Evolutionary conservation across 257 asterid genomes (phyloP), one percentile per base, ranked within the genome.

Genomic region (Coffea canephora): DNA sequence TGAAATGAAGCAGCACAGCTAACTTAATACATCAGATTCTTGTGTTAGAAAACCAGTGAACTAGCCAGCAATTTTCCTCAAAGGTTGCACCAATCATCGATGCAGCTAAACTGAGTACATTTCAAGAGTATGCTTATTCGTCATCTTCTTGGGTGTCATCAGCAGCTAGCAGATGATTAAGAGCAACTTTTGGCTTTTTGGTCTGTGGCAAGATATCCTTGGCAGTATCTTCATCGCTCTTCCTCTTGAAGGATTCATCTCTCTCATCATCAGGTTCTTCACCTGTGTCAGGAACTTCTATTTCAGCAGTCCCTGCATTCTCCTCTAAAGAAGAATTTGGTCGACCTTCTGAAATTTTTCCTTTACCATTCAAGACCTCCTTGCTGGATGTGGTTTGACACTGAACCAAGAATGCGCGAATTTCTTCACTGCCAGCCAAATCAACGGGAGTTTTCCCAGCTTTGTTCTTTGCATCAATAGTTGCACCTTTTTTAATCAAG

Each of bases 391-490:
- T 83, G 69, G 85, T 70, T 70, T 83, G 89, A 41, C 64, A 84
- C 69, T 89, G 91, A 61, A 82, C 82, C 62, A 96, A 71, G 75
- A 87, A 49, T 43, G 85, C 86, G 39, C 88, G 89, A 46, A 94
- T 82, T 82, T 89, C 97, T 71, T 89, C 97, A 77, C 81, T 87
- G 85, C 86, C 87, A 8, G 97, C 96, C 67, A 94, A 90, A 87
- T 94, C 98, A 76, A 89, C 84, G 41, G 94, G 90, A 55, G 87
- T 83, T 75, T 89, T 92, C 43, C 97, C 99, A 77, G 98, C 93
- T 89, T 91, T 91, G 89, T 94, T 96, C 88, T 86, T 93, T 5
- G 80, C 55, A 64, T 89, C 69, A 74, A 78, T 78, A 84, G 87
- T 88, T 43, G 96, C 89, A 9, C 98, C 97, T 90, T 94, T 92